phyloP scores from a whole-genome alignment of 192 early-diverging fungal species.

The Mortierella claussenii region DNA sequence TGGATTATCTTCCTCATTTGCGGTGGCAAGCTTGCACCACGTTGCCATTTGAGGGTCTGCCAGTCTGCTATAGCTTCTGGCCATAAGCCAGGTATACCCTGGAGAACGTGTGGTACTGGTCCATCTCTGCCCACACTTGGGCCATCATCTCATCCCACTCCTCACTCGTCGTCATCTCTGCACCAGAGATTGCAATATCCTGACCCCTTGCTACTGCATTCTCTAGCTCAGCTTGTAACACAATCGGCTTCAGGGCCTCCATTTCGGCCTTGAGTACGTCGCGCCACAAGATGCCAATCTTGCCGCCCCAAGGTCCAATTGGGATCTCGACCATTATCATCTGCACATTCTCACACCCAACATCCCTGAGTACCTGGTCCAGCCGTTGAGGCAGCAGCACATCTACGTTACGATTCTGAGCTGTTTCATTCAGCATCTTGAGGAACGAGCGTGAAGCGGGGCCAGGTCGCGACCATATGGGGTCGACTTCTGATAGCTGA shows the following conservation, averaged over 20 bases:
- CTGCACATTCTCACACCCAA: constrained; percentile 47
- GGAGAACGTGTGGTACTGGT: constrained; percentile 44
- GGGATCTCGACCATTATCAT: constrained; percentile 56
- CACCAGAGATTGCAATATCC: constrained; percentile 47
- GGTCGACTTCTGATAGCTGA: constrained; percentile 45
- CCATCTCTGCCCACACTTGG: constrained; percentile 48
- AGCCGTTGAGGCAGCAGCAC: constrained; percentile 32
- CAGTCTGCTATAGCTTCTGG: constrained; percentile 7
- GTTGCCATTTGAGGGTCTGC: no score
- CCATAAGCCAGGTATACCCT: constrained; percentile 46
- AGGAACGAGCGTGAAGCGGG: constrained; percentile 33
- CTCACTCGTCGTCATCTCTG: constrained; percentile 50
- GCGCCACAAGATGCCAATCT: constrained; percentile 42
- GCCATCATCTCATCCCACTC: constrained; percentile 54
- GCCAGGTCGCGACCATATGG: constrained; percentile 42
- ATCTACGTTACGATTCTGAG: constrained; percentile 46
- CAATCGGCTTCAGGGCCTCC: constrained; percentile 43
- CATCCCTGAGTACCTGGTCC: constrained; percentile 31
- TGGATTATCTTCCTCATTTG: no score
- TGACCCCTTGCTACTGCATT: constrained; percentile 28
- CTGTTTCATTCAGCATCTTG: constrained; percentile 50
- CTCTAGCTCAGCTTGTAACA: constrained; percentile 38
- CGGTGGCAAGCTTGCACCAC: no score
- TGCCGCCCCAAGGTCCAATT: constrained; percentile 50
- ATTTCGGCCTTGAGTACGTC: constrained; percentile 51